Evolutionary conservation across 148 eudicot species (phyloP), one percentile per base, ranked within the genome.

Genomic region (Diospyros kaki): DNA sequence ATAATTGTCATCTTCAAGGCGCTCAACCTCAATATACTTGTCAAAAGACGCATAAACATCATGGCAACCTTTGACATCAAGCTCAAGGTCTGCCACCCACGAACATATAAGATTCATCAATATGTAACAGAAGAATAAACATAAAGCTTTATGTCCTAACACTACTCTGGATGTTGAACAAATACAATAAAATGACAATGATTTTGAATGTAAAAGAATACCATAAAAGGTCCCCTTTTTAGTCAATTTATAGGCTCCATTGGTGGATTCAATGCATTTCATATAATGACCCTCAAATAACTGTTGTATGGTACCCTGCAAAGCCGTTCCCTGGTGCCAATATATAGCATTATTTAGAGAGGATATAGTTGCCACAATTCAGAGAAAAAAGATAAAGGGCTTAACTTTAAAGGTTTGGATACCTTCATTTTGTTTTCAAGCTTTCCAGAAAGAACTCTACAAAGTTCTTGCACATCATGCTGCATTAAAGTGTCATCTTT

Each of bases 351-450:
- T 53, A 62, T 65, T n/a, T 13, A 56, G 11, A 42, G 43, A 43
- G 28, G 43, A 7, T 42, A 45, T 18, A 44, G 58, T 12, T 42
- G 18, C 40, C 65, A 68, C 13, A 9, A 10, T 38, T 17, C 28
- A 58, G 48, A 58, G 5, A 53, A 48, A 61, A 48, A 10, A 28
- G 38, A 6, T 2, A 18, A 61, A 11, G 40, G 41, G 6, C 39
- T 18, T 52, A 71, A 77, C 61, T 43, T 58, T 43, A 2, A 64
- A 63, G 46, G 75, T 38, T 42, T 50, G 64, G 18, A 53, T 72
- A 89, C 97, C 89, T 89, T 91, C 97, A 91, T 89, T 79, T 89
- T 89, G 72, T 89, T 88, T 87, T 91, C 93, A 75, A 89, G 91
- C 82, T 92, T 89, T 72, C 86, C 93, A 83, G 89, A 89, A 12